Evolutionary conservation across 1,284 basidiomycete genomes (phyloP).

Genomic region (Paramarasmius palmivorus): DNA sequence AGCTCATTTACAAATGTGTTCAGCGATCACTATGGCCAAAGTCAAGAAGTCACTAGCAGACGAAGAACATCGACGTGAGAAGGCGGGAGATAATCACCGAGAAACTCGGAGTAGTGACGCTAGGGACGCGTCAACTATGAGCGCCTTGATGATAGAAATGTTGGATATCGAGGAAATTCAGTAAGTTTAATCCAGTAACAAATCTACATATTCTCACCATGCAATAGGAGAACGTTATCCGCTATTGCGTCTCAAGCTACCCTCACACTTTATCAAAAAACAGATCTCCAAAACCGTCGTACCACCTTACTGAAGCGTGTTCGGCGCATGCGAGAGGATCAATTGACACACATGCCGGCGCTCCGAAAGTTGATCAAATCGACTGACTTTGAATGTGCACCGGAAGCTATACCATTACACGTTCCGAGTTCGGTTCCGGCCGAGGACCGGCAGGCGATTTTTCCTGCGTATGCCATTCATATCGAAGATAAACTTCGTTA

Average conservation of each 20-base stretch:
- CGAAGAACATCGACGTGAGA: too few species aligned
- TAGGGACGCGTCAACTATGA: too few species aligned
- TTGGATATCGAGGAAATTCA: slow-evolving; percentile 15
- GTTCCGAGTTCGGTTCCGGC: neutral
- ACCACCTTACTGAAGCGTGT: neutral
- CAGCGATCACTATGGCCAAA: too few species aligned
- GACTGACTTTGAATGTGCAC: neutral
- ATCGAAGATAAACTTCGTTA: neutral
- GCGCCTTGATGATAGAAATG: neutral
- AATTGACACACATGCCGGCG: neutral
- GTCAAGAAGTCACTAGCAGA: too few species aligned
- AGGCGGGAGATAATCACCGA: too few species aligned
- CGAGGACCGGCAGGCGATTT: neutral
- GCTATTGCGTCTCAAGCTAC: neutral
- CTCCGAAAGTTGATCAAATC: neutral
- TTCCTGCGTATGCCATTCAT: too few species aligned
- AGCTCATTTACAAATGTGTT: too few species aligned
- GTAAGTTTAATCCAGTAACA: slow-evolving; percentile 11
- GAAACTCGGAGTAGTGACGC: too few species aligned
- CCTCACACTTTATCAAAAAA: neutral
- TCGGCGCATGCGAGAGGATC: neutral
- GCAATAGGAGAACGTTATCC: neutral
- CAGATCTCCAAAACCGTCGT: neutral
- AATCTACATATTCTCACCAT: too few species aligned
- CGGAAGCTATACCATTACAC: neutral